phyloP scores from a whole-genome alignment of 192 early-diverging fungal species.

The Piromyces finnis region DNA sequence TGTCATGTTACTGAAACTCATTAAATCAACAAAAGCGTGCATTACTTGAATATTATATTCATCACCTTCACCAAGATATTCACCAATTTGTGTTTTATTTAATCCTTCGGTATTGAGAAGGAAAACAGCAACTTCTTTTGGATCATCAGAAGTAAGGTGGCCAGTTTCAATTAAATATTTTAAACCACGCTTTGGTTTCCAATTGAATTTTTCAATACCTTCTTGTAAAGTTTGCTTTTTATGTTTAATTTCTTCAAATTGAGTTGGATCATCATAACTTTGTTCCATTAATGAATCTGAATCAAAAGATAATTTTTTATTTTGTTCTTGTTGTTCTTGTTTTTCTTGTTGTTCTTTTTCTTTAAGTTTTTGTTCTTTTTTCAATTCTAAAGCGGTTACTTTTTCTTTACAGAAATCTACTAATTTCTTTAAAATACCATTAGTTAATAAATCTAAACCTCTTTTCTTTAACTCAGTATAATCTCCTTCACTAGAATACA shows the following conservation, averaged over 20 bases:
- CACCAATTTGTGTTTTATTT: conserved; percentile 76
- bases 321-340: conserved; percentile 3
- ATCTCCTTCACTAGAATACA: conserved; percentile 29
- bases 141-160: conserved; percentile 47
- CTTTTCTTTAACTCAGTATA: conserved; percentile 22
- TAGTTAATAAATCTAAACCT: conserved; percentile 27
- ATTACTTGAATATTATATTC: conserved; percentile 81
- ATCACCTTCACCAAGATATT: conserved; percentile 86
- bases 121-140: conserved; percentile 54
- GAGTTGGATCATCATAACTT: conserved; percentile 59
- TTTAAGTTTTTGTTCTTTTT: conserved; percentile 1
- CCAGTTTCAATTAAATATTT: conserved; percentile 46
- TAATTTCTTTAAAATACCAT: conserved; percentile 24
- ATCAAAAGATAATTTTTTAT: background rate
- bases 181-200: conserved; percentile 76
- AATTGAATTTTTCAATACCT: conserved; percentile 63
- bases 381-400: background rate
- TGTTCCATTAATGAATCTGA: background rate
- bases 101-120: conserved; percentile 58
- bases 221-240: conserved; percentile 68
- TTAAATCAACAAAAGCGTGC: conserved; percentile 90
- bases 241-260: conserved; percentile 65
- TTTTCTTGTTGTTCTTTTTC: conserved; percentile 3
- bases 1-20: conserved; percentile 52
- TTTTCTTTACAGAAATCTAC: conserved; percentile 17